Evolutionary conservation across 129 eudicot species (phyloP).

Genomic region (Gnaphalium uliginosum): DNA sequence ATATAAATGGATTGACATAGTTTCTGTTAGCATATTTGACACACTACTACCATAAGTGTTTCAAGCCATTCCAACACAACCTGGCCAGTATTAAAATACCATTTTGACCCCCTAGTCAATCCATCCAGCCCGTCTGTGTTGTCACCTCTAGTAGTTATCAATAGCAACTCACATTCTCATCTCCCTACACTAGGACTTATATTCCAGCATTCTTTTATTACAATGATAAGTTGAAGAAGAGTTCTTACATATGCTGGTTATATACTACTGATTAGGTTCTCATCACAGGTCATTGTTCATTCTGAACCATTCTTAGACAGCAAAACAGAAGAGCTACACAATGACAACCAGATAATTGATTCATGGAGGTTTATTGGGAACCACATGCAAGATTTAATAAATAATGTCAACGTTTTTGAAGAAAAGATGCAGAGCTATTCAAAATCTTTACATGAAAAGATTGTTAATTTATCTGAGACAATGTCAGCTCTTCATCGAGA

Average conservation of each 20-base stretch:
- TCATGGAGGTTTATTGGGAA: conserved; percentile 36
- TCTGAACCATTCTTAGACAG: conserved; percentile 22
- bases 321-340: conserved; percentile 35
- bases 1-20: conserved; percentile 3
- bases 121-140: neutral
- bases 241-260: neutral
- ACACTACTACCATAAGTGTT: neutral
- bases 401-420: conserved; percentile 44
- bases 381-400: conserved; percentile 45
- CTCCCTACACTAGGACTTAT: neutral
- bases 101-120: neutral
- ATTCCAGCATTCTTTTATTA: neutral
- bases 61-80: neutral
- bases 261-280: conserved; percentile 25
- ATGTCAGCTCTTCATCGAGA: conserved; percentile 39
- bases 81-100: neutral
- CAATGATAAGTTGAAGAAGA: neutral
- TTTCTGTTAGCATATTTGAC: neutral
- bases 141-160: neutral
- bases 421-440: conserved; percentile 50
- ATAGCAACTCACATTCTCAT: neutral
- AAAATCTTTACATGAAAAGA: conserved; percentile 46
- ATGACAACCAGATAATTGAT: conserved; percentile 35
- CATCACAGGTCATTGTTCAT: conserved; percentile 28
- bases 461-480: conserved; percentile 42